These are phyloP conservation scores for Chlorociboria aeruginascens DNA, from an alignment of 495 filamentous ascomycete genomes.

Conservation along the genomic window DNA sequence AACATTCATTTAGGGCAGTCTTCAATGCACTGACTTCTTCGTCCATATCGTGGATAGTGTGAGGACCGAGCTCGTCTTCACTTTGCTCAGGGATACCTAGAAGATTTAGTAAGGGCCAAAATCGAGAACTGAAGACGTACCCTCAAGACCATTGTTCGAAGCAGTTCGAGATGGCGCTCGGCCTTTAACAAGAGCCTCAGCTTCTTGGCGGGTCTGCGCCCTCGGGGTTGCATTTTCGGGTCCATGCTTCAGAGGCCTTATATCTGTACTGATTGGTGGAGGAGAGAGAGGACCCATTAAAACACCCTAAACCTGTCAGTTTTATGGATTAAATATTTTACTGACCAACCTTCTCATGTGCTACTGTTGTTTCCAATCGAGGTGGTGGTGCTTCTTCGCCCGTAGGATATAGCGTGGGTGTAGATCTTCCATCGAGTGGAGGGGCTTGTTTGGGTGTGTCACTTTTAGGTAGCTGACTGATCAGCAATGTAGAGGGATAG, in stretches of 20 bases:
- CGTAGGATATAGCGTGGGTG: slow-evolving; percentile 15
- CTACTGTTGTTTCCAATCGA: too few species aligned
- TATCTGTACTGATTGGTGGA: slow-evolving; percentile 56
- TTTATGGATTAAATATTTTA: background rate
- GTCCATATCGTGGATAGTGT: slow-evolving; percentile 33
- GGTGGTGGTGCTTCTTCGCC: background rate
- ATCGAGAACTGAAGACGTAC: slow-evolving; percentile 30
- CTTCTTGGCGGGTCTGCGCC: slow-evolving; percentile 64
- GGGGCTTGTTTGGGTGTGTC: slow-evolving; percentile 11
- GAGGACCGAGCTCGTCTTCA: slow-evolving; percentile 28
- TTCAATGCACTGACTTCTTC: slow-evolving; percentile 63
- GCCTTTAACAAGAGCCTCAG: slow-evolving; percentile 39
- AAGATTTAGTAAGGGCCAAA: slow-evolving; percentile 12
- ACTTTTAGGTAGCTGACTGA: background rate
- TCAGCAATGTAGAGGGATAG: slow-evolving; percentile 10
- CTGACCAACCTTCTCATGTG: too few species aligned
- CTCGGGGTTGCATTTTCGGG: slow-evolving; percentile 65
- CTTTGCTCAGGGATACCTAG: slow-evolving; percentile 38
- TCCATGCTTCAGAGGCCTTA: slow-evolving; percentile 49
- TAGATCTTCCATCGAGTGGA: slow-evolving; percentile 16
- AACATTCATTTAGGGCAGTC: slow-evolving; percentile 75
- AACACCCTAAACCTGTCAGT: background rate
- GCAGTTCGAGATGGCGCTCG: slow-evolving; percentile 25
- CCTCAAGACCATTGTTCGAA: slow-evolving; percentile 57
- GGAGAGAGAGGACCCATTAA: slow-evolving; percentile 39